Evolutionary conservation across 148 eudicot genomes (phyloP), one percentile per base, ranked within the genome.

Genomic region (Silene latifolia): DNA sequence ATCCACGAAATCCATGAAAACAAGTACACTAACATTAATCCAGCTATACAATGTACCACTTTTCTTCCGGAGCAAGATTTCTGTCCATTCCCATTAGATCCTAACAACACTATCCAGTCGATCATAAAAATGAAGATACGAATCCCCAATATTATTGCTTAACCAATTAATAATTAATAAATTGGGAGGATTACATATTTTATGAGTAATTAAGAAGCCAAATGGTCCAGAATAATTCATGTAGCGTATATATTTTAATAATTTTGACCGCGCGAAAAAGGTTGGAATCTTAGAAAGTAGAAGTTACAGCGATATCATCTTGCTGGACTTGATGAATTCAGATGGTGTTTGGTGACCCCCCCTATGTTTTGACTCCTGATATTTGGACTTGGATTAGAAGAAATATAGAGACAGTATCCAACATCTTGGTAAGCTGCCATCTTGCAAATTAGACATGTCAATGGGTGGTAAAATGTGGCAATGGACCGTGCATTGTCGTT

Each of bases 1-100:
- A 69, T 69, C 72, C 21, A 69, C 72, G 8, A 69, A 69, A 69
- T 69, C 72, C 35, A 47, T 48, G 59, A 69, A 69, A 69, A 69
- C 58, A 69, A 47, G 72, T 21, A 68, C 53, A 17, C 47, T 68
- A 68, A 68, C 72, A 39, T 6, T 48, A 69, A 47, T 69, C 35
- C 72, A 69, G 72, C 72, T 47, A 69, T 48, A 18, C 58, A 47
- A 12, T 39, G 53, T 13, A 10, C 19, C 47, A 47, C 32, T 69
- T 69, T 69, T 47, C 39, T 69, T 69, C 57, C 72, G n/a, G 3
- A 69, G 59, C 56, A 67, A 67, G 71, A 67, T 69, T 69, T 69
- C n/a, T 47, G 9, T 47, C 35, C 58, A 48, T 21, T 69, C 72
- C 72, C 72, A 21, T 46, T 8, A 48, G 25, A 69, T 48, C 72